Evolutionary conservation across 2,329 filamentous ascomycete species (phyloP).

Genomic region (Cryoendolithus antarcticus): DNA sequence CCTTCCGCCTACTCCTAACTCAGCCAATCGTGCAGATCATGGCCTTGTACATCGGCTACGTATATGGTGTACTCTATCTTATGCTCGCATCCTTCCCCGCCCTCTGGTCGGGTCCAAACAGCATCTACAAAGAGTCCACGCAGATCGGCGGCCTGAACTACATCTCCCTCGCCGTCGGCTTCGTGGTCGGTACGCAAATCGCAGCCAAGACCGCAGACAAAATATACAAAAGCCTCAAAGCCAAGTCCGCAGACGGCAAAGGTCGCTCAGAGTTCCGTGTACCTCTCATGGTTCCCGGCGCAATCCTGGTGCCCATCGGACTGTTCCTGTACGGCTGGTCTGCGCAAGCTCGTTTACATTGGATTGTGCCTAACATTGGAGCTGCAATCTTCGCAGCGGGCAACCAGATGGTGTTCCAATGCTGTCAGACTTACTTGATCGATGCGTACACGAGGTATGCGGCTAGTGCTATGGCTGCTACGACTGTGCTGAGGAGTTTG

Average conservation of each 20-base stretch:
- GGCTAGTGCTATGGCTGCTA: slow-evolving; percentile 40
- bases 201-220: slow-evolving; percentile 25
- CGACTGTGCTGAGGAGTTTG: slow-evolving; percentile 43
- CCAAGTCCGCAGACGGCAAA: slow-evolving; percentile 22
- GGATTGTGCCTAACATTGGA: slow-evolving; percentile 50
- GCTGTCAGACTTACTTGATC: slow-evolving; percentile 52
- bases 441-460: slow-evolving; percentile 39
- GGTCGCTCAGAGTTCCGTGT: slow-evolving; percentile 33
- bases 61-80: slow-evolving; percentile 28
- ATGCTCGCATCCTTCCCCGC: slow-evolving; percentile 24
- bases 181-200: slow-evolving; percentile 40
- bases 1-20: slow-evolving; percentile 24
- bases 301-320: slow-evolving; percentile 41
- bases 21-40: slow-evolving; percentile 27
- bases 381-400: slow-evolving; percentile 43
- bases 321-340: slow-evolving; percentile 50
- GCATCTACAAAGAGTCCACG: slow-evolving; percentile 14
- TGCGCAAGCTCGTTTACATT: slow-evolving; percentile 40
- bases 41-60: slow-evolving; percentile 26
- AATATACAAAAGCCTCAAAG: slow-evolving; percentile 26
- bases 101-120: slow-evolving; percentile 15
- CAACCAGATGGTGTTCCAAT: slow-evolving; percentile 45
- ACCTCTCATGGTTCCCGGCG: slow-evolving; percentile 44
- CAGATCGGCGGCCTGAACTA: slow-evolving; percentile 26
- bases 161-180: slow-evolving; percentile 47